phyloP scores from a whole-genome alignment of 2,329 filamentous ascomycete genomes.

The Aureobasidium sp. region DNA sequence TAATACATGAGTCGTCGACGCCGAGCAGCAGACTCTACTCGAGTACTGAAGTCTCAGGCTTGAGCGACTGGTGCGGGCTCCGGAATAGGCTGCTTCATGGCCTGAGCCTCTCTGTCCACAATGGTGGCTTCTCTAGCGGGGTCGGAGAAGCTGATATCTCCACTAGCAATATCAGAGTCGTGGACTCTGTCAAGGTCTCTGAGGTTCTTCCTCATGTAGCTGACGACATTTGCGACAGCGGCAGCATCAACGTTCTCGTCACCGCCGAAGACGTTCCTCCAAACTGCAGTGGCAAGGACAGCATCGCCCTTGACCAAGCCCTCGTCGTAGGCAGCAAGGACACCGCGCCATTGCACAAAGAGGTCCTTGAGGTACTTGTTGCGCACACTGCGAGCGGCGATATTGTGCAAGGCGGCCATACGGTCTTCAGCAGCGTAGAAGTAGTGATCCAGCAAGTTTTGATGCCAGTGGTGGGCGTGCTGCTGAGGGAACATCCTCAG shows the following conservation, averaged over 20 bases:
- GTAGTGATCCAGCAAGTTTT: constrained; percentile 90
- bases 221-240: constrained; percentile 53
- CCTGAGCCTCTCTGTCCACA: not conserved
- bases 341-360: constrained; percentile 85
- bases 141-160: constrained; percentile 38
- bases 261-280: constrained; percentile 88
- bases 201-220: constrained; percentile 53
- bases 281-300: constrained; percentile 71
- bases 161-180: constrained; percentile 44
- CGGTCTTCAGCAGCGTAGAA: constrained; percentile 81
- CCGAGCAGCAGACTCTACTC: not conserved
- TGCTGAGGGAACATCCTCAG: constrained; percentile 68
- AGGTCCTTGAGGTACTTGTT: constrained; percentile 71
- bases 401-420: constrained; percentile 72
- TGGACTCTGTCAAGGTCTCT: constrained; percentile 43
- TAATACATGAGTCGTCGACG: not conserved
- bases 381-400: constrained; percentile 45
- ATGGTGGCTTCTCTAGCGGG: constrained; percentile 1
- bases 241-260: constrained; percentile 53
- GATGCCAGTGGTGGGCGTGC: constrained; percentile 68
- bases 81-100: not conserved
- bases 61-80: not conserved
- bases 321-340: constrained; percentile 78
- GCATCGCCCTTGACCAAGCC: constrained; percentile 69
- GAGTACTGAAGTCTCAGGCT: not conserved